Evolutionary conservation across 352 stramenopile genomes (phyloP).

Genomic region (Phytophthora megakarya): DNA sequence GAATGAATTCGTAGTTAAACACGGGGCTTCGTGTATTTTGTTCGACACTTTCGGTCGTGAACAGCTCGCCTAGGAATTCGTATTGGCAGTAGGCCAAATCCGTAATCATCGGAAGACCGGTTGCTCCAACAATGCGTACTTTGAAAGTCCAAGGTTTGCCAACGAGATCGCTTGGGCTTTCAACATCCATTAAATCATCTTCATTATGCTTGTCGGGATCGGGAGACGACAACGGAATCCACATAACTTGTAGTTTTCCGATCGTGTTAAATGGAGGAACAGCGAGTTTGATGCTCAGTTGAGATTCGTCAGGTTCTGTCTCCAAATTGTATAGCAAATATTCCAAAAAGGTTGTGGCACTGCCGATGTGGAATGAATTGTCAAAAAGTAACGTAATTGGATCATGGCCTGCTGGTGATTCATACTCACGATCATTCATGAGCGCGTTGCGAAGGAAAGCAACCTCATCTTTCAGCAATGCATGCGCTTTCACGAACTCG

Average conservation of each 20-base stretch:
- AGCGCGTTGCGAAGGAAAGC: constrained; percentile 92
- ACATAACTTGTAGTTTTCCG: constrained; percentile 90
- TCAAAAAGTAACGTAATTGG: constrained; percentile 93
- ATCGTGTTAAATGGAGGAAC: constrained; percentile 94
- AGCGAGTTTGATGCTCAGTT: constrained; percentile 91
- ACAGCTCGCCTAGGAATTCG: constrained; percentile 92
- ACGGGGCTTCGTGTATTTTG: constrained; percentile 86
- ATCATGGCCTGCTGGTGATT: constrained; percentile 83
- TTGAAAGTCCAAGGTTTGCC: constrained; percentile 93
- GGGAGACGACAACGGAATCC: constrained; percentile 84
- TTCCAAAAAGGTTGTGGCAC: constrained; percentile 92
- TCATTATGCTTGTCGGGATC: constrained; percentile 70
- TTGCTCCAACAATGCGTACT: constrained; percentile 82
- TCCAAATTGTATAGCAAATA: constrained; percentile 93
- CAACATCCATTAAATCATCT: constrained; percentile 73
- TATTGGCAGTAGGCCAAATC: constrained; percentile 93
- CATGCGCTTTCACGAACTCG: constrained; percentile 91
- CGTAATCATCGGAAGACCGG: constrained; percentile 87
- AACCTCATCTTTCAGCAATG: constrained; percentile 85
- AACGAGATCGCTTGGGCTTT: constrained; percentile 76
- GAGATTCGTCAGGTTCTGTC: constrained; percentile 89
- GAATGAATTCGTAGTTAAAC: constrained; percentile 91
- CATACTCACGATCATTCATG: constrained; percentile 88
- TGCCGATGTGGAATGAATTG: constrained; percentile 92
- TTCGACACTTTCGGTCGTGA: constrained; percentile 92